Evolutionary conservation across 2,329 filamentous ascomycete species (phyloP).

Genomic region (Colletotrichum echinochloae): DNA sequence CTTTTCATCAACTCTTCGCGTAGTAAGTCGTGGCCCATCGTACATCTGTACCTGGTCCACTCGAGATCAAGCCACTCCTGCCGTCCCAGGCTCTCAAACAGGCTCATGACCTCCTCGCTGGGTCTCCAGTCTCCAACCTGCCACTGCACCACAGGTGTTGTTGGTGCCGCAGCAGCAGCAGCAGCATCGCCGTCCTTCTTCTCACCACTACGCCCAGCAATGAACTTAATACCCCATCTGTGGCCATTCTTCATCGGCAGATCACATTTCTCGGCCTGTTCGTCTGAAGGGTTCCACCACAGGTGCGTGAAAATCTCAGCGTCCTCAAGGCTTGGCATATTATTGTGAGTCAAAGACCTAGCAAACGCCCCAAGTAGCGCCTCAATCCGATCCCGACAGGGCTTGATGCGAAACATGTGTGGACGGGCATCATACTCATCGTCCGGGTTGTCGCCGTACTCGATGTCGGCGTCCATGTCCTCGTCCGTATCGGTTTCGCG

Average conservation of each 20-base stretch:
- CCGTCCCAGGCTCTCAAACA: conserved; percentile 42
- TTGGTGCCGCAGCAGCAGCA: conserved; percentile 15
- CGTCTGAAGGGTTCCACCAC: conserved; percentile 43
- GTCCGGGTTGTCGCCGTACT: conserved; percentile 34
- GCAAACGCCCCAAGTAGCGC: conserved; percentile 44
- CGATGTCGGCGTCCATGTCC: conserved; percentile 34
- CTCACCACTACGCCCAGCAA: conserved; percentile 32
- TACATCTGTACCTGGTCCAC: conserved; percentile 26
- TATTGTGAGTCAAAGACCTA: conserved; percentile 35
- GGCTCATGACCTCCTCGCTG: conserved; percentile 37
- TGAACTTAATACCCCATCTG: conserved; percentile 43
- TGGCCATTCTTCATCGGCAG: conserved; percentile 25
- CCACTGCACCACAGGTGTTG: conserved; percentile 42
- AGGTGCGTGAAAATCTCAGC: conserved; percentile 44
- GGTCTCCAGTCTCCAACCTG: conserved; percentile 45
- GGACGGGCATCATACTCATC: conserved; percentile 25
- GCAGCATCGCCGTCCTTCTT: conserved; percentile 3
- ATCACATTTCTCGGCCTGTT: conserved; percentile 27
- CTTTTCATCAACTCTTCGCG: too few relatives aligned
- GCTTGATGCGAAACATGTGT: conserved; percentile 45
- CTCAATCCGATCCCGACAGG: conserved; percentile 41
- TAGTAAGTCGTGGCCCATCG: conserved; percentile 21
- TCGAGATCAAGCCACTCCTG: conserved; percentile 44
- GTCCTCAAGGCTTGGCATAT: conserved; percentile 44
- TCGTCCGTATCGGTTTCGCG: conserved; percentile 36